A percentile compares a stretch with the other conserved stretches of the same genome.
phyloP scores from a whole-genome alignment of 2,329 filamentous ascomycete genomes.

The Fusarium citri region DNA sequence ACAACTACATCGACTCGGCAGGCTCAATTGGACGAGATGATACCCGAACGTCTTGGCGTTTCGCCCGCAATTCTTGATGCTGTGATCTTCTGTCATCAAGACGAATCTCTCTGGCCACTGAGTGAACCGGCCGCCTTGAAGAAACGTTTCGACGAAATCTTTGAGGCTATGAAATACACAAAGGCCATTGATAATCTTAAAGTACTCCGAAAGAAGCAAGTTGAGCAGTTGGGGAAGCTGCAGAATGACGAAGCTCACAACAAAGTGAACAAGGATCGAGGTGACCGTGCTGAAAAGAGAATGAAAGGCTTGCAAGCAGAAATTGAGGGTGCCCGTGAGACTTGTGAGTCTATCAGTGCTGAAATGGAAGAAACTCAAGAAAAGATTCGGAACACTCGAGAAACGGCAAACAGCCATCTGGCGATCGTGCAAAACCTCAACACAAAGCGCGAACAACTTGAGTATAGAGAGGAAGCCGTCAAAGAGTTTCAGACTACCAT shows the following conservation, averaged over 20 bases:
- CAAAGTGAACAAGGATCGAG: slow-evolving; percentile 86
- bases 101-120: slow-evolving; percentile 97
- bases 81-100: slow-evolving; percentile 98
- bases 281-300: slow-evolving; percentile 75
- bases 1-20: slow-evolving; percentile 82
- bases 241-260: slow-evolving; percentile 81
- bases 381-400: slow-evolving; percentile 73
- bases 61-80: slow-evolving; percentile 90
- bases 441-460: slow-evolving; percentile 79
- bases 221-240: slow-evolving; percentile 76
- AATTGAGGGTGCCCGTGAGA: slow-evolving; percentile 69
- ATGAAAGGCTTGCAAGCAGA: slow-evolving; percentile 73
- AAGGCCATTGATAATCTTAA: slow-evolving; percentile 98
- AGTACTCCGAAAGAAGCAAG: slow-evolving; percentile 82
- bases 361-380: slow-evolving; percentile 71
- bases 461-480: slow-evolving; percentile 76
- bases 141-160: slow-evolving; percentile 97
- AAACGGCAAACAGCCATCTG: slow-evolving; percentile 78
- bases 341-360: slow-evolving; percentile 67
- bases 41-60: slow-evolving; percentile 89
- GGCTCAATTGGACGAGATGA: slow-evolving; percentile 82
- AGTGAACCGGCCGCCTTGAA: slow-evolving; percentile 88
- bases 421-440: slow-evolving; percentile 79
- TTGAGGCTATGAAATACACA: slow-evolving; percentile 95
- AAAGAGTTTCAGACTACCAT: slow-evolving; percentile 77